phyloP scores from a whole-genome alignment of 306 rosid species.

The Gastrolobium villosum region DNA sequence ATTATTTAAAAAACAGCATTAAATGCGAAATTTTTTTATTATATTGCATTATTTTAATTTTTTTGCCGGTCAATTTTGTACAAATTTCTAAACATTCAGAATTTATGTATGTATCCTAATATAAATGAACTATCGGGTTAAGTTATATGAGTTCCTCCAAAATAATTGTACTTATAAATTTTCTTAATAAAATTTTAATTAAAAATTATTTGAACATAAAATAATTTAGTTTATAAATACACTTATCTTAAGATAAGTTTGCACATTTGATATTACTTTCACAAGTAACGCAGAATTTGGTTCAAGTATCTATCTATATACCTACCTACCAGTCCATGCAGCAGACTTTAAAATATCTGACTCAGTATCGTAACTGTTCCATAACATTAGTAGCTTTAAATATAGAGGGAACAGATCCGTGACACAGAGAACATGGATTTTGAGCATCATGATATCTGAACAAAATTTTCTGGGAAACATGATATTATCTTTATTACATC shows the following conservation, averaged over 20 bases:
- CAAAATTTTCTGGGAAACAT: slow-evolving; percentile 24
- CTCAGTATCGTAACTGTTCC: not conserved
- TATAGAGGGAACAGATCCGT: no score
- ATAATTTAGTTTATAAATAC: not conserved
- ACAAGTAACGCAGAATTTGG: not conserved
- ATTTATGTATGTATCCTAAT: no score
- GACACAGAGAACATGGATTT: not conserved
- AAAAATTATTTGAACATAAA: not conserved
- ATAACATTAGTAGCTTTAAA: not conserved
- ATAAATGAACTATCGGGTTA: no score
- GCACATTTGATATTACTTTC: not conserved
- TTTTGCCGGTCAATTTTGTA: no score
- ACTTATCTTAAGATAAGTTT: not conserved
- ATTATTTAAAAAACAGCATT: no score
- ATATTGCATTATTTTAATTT: no score
- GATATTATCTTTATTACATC: not conserved
- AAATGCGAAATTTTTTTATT: no score
- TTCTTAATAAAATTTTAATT: no score
- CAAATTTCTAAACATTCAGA: no score
- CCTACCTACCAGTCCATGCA: not conserved
- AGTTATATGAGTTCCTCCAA: no score
- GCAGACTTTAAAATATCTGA: slow-evolving; percentile 8
- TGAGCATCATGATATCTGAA: slow-evolving; percentile 33
- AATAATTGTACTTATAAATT: no score
- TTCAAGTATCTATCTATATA: not conserved